Base-by-base conservation (phyloP, 805 yeast species). In the Schwanniomyces vanrijiae region DNA sequence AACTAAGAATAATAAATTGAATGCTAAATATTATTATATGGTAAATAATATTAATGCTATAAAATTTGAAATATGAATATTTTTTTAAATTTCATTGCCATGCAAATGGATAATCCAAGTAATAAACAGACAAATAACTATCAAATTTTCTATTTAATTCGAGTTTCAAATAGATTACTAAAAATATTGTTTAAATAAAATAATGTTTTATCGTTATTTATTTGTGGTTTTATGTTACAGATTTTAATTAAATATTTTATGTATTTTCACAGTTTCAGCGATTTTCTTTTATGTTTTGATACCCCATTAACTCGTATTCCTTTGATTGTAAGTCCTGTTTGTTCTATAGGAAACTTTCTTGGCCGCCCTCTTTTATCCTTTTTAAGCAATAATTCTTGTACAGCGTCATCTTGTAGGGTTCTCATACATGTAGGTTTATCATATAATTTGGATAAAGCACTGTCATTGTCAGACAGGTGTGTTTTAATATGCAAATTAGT, bases 281-380 rank as follows among this genome's bases (percentile, higher is more conserved):
- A 14, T 31, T 31, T 31, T 14, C 20, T 31, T 47, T 51, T 58
- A 43, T 54, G 56, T 45, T 58, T 62, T 21, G 46, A 26, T 26
- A 63, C 58, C 5, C 77, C 77, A 43, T 64, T 69, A 4, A 73
- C 71, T 40, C 73, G 57, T 26, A 73, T 65, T 1, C 77, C 77
- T 50, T 66, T 70, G 37, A 73, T 72, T 10, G 77, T 73, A 6
- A 71, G 56, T 1, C 76, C 79, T 6, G 75, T 69, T 46, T 70
- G 72, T 47, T 71, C 78, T n/a, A 70, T 60, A 1, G 80, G 77
- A 45, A 72, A 72, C 54, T 77, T 77, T 52, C 81, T 63, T 2
- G 82, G 82, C 52, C 82, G 63, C 11, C 82, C 82, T 35, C 81
- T 47, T 60, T 70, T 65, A 61, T 75, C 72, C 55, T 77, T 72